phyloP scores from a whole-genome alignment of 441 rosid species.

The Gossypium aridum region DNA sequence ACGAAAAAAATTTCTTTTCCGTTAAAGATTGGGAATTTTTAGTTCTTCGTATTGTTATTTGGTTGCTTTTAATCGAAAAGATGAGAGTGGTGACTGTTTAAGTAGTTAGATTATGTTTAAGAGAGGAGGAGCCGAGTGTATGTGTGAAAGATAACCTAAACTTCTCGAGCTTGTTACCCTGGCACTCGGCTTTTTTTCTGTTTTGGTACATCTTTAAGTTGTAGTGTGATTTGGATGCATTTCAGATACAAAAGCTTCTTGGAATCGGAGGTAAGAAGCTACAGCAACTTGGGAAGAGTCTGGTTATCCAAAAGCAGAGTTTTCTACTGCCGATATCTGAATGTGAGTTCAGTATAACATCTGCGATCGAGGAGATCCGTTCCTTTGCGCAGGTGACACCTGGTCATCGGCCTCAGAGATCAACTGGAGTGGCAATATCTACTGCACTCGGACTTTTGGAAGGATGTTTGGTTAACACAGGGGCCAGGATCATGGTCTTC shows the following conservation, averaged over 20 bases:
- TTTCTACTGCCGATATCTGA: constrained; percentile 67
- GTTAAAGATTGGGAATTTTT: not conserved
- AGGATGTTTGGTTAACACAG: constrained; percentile 54
- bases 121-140: not conserved
- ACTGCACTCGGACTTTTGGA: constrained; percentile 72
- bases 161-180: not conserved
- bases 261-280: constrained; percentile 41
- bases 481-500: constrained; percentile 82
- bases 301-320: constrained; percentile 58
- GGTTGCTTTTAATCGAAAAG: not conserved
- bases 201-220: too few relatives aligned
- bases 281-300: constrained; percentile 43
- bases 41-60: not conserved
- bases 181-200: not conserved
- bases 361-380: constrained; percentile 73
- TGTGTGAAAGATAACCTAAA: not conserved
- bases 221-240: too few relatives aligned
- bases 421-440: constrained; percentile 80
- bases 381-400: constrained; percentile 23
- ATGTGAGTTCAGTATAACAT: constrained; percentile 68
- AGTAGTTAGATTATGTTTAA: not conserved
- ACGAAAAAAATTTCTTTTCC: not conserved
- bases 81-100: not conserved
- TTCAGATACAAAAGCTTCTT: constrained; percentile 55
- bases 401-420: constrained; percentile 75